Evolutionary conservation across 2,329 filamentous ascomycete genomes (phyloP).

Genomic region (Phyllosticta citribraziliensis): DNA sequence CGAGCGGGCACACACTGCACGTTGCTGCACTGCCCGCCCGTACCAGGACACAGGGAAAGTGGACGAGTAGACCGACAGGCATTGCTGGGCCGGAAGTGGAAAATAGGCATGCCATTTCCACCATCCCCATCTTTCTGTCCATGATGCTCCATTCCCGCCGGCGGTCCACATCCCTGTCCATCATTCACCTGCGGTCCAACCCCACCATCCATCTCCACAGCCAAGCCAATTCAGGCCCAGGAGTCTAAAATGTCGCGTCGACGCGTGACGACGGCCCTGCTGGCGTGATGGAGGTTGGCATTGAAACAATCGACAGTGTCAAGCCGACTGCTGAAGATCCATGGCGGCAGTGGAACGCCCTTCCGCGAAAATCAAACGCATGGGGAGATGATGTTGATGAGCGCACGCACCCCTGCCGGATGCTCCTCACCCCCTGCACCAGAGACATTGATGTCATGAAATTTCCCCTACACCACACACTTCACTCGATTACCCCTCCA

Average conservation of each 20-base stretch:
- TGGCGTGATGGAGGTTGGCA: background rate
- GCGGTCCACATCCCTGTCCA: background rate
- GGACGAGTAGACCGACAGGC: background rate
- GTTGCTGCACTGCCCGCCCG: background rate
- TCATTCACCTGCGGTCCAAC: background rate
- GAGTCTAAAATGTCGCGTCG: background rate
- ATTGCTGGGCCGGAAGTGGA: background rate
- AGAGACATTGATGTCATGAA: background rate
- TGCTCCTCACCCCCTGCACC: background rate
- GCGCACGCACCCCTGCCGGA: background rate
- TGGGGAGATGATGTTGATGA: background rate
- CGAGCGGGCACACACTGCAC: background rate
- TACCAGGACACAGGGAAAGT: background rate
- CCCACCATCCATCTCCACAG: background rate
- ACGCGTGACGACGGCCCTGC: background rate
- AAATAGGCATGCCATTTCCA: background rate
- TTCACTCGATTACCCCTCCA: background rate
- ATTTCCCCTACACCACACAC: background rate
- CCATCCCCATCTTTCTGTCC: background rate
- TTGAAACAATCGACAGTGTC: background rate
- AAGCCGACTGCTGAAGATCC: background rate
- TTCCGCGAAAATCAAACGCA: background rate
- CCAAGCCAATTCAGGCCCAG: background rate
- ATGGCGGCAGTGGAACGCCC: background rate
- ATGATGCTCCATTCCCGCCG: background rate